A percentile compares a stretch with the other conserved stretches of the same genome.
Evolutionary conservation across 2,329 filamentous ascomycete genomes (phyloP).

Genomic region (Fusarium beomiforme): DNA sequence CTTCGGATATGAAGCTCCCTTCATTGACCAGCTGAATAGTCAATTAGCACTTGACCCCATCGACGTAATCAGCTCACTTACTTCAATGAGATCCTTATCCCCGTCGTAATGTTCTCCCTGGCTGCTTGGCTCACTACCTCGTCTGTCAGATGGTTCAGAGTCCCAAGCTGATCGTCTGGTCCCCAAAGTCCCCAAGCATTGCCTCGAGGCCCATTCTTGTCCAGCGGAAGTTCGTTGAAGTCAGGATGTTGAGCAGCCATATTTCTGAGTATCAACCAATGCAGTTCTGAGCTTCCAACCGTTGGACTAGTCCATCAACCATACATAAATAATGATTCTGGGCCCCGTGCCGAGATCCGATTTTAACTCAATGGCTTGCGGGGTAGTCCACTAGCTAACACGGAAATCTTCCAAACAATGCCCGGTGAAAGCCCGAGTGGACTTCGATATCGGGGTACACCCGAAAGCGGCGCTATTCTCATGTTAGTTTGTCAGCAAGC

Average conservation of each 20-base stretch:
- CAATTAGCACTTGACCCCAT: neutral
- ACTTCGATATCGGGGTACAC: neutral
- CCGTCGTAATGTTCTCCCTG: slow-evolving; percentile 4
- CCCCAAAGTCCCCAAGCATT: slow-evolving; percentile 20
- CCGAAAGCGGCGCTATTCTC: neutral
- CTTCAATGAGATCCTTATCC: slow-evolving; percentile 9
- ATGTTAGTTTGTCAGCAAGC: neutral
- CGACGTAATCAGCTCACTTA: neutral
- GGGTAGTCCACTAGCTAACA: neutral
- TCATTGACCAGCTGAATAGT: slow-evolving; percentile 20
- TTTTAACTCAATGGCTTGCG: neutral
- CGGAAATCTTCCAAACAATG: neutral
- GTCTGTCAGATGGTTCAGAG: slow-evolving; percentile 1
- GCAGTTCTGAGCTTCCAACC: accelerated
- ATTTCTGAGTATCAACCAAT: neutral
- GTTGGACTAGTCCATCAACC: neutral
- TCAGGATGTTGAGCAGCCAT: neutral
- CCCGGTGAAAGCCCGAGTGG: neutral
- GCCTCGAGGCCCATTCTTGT: slow-evolving; percentile 9
- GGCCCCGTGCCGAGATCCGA: neutral
- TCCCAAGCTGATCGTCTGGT: slow-evolving; percentile 8
- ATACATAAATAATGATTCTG: neutral
- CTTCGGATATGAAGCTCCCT: slow-evolving; percentile 30
- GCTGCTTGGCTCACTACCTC: slow-evolving; percentile 5
- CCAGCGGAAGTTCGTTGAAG: slow-evolving; percentile 3